Conservation (phyloP, 768 basidiomycete genomes). For the Pleurotus salmoneostramineus region DNA sequence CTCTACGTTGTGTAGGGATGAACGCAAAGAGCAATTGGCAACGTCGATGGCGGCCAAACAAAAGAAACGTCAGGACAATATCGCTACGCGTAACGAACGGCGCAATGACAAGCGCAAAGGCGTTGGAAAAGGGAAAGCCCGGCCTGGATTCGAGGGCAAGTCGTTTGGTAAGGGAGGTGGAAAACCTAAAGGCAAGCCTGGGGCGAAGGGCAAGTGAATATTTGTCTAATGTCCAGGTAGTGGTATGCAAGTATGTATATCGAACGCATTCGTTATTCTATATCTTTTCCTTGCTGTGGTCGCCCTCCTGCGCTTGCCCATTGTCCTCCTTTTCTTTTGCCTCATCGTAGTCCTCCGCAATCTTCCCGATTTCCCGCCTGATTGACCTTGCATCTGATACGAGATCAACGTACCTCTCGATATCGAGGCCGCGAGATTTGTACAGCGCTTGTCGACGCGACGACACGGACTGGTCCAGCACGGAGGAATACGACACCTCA, state of each 20-base stretch:
- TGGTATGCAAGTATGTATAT: no score
- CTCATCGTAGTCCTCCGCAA: constrained; percentile 60
- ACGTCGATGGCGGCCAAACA: constrained; percentile 79
- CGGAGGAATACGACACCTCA: constrained; percentile 63
- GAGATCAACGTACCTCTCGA: constrained; percentile 56
- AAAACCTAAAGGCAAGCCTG: constrained; percentile 23
- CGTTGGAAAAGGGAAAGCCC: constrained; percentile 47
- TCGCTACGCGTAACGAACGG: constrained; percentile 80
- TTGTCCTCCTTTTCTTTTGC: constrained; percentile 21
- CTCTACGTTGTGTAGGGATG: constrained; percentile 52
- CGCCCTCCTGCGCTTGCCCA: constrained; percentile 19
- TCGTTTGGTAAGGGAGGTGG: constrained; percentile 58
- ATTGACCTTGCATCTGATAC: constrained; percentile 45
- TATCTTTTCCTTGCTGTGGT: no score
- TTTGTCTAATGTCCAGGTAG: not conserved
- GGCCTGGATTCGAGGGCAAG: constrained; percentile 89
- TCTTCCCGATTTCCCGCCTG: constrained; percentile 48
- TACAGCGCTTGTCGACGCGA: constrained; percentile 54
- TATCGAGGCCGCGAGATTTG: constrained; percentile 52
- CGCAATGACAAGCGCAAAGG: constrained; percentile 65
- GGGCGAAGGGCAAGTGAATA: constrained; percentile 2
- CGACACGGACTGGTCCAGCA: constrained; percentile 56
- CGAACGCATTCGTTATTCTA: no score
- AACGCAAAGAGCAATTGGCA: constrained; percentile 75
- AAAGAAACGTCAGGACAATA: constrained; percentile 90